These are phyloP conservation scores for Talaromyces liani DNA, from an alignment of 495 filamentous ascomycete genomes.

Conservation along the genomic window DNA sequence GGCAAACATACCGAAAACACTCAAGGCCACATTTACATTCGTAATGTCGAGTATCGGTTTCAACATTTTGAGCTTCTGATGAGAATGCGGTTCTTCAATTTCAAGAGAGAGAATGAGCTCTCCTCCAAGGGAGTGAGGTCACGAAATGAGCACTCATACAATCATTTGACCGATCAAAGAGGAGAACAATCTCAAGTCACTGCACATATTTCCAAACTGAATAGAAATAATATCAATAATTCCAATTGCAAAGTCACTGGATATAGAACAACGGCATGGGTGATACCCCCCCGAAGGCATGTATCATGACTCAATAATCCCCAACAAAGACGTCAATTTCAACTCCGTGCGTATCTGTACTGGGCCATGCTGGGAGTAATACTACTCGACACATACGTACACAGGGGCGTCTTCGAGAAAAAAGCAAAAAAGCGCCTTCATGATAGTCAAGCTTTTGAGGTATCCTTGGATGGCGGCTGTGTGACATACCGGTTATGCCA, in stretches of 20 bases:
- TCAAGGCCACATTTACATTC: constrained; percentile 41
- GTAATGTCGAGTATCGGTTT: constrained; percentile 45
- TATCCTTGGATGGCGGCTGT: not conserved
- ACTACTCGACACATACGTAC: not conserved
- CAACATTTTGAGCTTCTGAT: constrained; percentile 23
- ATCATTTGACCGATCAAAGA: not conserved
- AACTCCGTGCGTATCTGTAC: not conserved
- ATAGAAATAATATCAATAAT: not conserved
- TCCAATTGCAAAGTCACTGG: not conserved
- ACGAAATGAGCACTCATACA: not conserved
- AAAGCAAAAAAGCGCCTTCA: not conserved
- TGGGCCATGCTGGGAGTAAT: not conserved
- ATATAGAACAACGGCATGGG: not conserved
- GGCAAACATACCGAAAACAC: constrained; percentile 32
- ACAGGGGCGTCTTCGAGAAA: not conserved
- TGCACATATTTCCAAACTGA: not conserved
- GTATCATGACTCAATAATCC: not conserved
- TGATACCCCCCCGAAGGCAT: not conserved
- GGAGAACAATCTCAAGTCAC: not conserved
- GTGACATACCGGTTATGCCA: not conserved
- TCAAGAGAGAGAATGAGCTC: not conserved
- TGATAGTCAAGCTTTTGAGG: constrained; percentile 1
- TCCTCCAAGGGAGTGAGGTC: not conserved
- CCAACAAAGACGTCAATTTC: not conserved
- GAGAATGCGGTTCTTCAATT: constrained; percentile 1